A percentile compares a stretch with the other conserved stretches of the same genome.
These are phyloP conservation scores for Debaryomyces psychrophilus DNA, from an alignment of 1,139 yeast species.

Conservation along the genomic window DNA sequence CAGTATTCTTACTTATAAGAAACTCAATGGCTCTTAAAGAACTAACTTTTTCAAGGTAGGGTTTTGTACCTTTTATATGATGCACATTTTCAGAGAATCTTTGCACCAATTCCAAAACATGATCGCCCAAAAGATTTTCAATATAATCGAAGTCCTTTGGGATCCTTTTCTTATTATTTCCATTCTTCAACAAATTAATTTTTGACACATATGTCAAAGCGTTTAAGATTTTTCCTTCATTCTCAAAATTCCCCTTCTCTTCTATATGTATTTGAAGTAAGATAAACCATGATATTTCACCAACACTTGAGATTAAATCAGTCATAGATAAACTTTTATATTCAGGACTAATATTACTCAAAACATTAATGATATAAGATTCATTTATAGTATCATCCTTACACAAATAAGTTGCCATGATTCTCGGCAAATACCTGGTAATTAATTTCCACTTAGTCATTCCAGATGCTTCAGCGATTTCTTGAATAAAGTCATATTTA, in stretches of 20 bases:
- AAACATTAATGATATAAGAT: conserved; percentile 53
- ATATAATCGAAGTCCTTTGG: conserved; percentile 23
- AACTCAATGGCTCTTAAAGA: conserved; percentile 77
- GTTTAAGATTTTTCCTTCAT: conserved; percentile 35
- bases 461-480: conserved; percentile 45
- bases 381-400: conserved; percentile 48
- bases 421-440: conserved; percentile 40
- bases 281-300: conserved; percentile 48
- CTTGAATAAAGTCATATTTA: conserved; percentile 63
- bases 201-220: conserved; percentile 48
- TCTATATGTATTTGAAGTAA: conserved; percentile 41
- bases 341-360: conserved; percentile 57
- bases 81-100: conserved; percentile 79
- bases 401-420: conserved; percentile 44
- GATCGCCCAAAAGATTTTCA: conserved; percentile 47
- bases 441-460: conserved; percentile 38
- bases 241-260: conserved; percentile 30
- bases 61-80: conserved; percentile 69
- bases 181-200: conserved; percentile 25
- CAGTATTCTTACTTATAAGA: conserved; percentile 62
- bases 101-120: conserved; percentile 76
- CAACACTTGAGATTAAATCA: conserved; percentile 49
- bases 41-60: conserved; percentile 70
- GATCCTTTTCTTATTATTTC: conserved; percentile 13
- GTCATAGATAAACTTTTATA: conserved; percentile 38